Percentiles rank a stretch among this genome's conserved stretches.
These are phyloP conservation scores for Ophioceras dolichostomum DNA, from an alignment of 2,329 filamentous ascomycete genomes.

Conservation along the genomic window DNA sequence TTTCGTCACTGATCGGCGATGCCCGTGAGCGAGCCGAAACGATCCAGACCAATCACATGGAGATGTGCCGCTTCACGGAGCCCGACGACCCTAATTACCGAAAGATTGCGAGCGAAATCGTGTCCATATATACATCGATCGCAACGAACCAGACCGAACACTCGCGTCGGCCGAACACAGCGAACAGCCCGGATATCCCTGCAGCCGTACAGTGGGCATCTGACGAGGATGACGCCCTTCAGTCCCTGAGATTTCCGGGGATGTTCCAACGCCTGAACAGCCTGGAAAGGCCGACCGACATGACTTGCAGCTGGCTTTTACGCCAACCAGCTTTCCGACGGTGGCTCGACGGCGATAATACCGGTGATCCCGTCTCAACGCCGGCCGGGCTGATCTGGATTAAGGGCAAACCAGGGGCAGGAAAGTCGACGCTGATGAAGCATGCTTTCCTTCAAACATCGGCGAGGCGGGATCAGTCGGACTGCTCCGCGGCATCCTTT, in stretches of 20 bases:
- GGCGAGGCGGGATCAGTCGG: background rate
- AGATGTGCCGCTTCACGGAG: conserved; percentile 8
- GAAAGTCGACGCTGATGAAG: conserved; percentile 9
- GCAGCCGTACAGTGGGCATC: no score
- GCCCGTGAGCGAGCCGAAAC: conserved; percentile 8
- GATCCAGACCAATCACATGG: conserved; percentile 8
- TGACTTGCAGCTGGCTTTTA: conserved; percentile 6
- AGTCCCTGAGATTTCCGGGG: background rate
- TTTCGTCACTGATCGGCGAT: conserved; percentile 8
- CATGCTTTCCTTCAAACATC: background rate
- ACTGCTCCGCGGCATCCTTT: background rate
- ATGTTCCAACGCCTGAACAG: background rate
- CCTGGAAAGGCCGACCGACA: background rate
- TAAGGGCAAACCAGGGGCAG: conserved; percentile 7
- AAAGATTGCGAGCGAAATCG: no score
- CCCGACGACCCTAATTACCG: conserved; percentile 5
- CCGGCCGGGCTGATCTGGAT: conserved; percentile 5
- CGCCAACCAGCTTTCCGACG: background rate
- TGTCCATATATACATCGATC: no score
- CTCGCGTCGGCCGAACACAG: no score
- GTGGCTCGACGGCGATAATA: background rate
- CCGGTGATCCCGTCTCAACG: background rate
- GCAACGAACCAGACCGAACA: no score
- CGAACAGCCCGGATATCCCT: no score
- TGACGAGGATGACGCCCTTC: no score